Conservation (phyloP, 495 filamentous ascomycete genomes). For the Astrothelium macrocarpum region DNA sequence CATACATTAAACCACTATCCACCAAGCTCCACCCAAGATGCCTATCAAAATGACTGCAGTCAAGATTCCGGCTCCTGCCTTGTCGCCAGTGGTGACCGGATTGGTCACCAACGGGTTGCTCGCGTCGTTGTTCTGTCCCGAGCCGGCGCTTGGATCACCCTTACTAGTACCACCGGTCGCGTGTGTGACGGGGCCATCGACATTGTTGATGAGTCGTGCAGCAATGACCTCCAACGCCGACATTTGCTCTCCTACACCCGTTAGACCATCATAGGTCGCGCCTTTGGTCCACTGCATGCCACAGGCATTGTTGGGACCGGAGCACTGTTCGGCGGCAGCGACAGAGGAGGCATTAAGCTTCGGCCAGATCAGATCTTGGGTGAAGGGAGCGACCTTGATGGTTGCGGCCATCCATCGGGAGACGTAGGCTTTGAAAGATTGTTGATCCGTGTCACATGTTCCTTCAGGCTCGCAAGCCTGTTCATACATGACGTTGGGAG, state of each 20-base stretch:
- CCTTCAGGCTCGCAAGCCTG: constrained; percentile 56
- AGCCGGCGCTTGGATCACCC: constrained; percentile 31
- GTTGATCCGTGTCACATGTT: constrained; percentile 62
- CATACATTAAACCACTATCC: constrained; percentile 27
- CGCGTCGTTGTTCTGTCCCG: constrained; percentile 8
- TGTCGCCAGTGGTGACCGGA: constrained; percentile 30
- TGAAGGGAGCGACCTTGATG: constrained; percentile 57
- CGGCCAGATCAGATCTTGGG: constrained; percentile 44
- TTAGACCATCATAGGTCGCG: constrained; percentile 38
- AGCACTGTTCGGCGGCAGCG: constrained; percentile 54
- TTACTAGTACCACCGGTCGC: constrained; percentile 29
- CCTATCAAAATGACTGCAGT: constrained; percentile 27
- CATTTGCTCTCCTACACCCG: constrained; percentile 51
- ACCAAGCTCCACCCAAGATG: constrained; percentile 30
- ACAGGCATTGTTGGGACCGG: constrained; percentile 40
- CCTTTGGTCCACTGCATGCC: constrained; percentile 44
- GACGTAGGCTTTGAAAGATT: constrained; percentile 67
- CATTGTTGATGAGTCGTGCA: constrained; percentile 40
- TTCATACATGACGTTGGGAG: constrained; percentile 51
- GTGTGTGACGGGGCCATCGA: constrained; percentile 29
- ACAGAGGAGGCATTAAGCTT: constrained; percentile 46
- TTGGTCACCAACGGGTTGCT: constrained; percentile 16
- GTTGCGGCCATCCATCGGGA: constrained; percentile 59
- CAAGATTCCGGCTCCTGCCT: constrained; percentile 33
- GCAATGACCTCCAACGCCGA: constrained; percentile 48